Percentiles rank a stretch among this genome's conserved stretches.
phyloP scores from a whole-genome alignment of 2,329 filamentous ascomycete genomes.

The Phymatotrichopsis omnivora region DNA sequence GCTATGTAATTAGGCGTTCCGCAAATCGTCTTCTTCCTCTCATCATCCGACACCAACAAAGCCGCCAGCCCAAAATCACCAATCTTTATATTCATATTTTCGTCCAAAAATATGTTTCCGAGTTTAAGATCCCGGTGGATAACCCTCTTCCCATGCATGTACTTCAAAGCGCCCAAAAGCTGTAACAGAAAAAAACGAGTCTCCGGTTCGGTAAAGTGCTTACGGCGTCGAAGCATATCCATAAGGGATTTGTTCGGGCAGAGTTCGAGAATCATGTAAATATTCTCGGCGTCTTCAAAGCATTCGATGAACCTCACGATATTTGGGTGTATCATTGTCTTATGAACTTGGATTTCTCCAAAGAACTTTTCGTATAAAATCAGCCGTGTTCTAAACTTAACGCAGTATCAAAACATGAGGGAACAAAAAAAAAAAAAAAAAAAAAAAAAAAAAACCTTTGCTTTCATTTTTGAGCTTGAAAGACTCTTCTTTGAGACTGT shows the following conservation, averaged over 20 bases:
- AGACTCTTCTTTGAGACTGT: slow-evolving; percentile 32
- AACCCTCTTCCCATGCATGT: slow-evolving; percentile 90
- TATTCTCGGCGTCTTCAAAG: slow-evolving; percentile 79
- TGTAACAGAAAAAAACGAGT: slow-evolving; percentile 90
- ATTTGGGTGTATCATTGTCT: slow-evolving; percentile 91
- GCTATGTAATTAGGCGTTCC: slow-evolving; percentile 98
- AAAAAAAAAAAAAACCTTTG: slow-evolving; percentile 25
- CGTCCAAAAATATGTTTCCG: slow-evolving; percentile 92
- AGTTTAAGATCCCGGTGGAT: slow-evolving; percentile 97
- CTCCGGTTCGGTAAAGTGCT: slow-evolving; percentile 83
- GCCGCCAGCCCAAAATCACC: slow-evolving; percentile 95
- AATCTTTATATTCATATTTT: slow-evolving; percentile 93
- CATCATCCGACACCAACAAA: slow-evolving; percentile 78
- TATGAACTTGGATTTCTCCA: slow-evolving; percentile 90
- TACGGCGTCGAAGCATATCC: slow-evolving; percentile 70
- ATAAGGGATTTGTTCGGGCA: slow-evolving; percentile 94
- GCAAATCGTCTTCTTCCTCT: slow-evolving; percentile 86
- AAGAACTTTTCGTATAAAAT: slow-evolving; percentile 45
- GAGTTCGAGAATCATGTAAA: slow-evolving; percentile 87
- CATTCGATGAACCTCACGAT: slow-evolving; percentile 93
- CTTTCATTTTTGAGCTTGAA: slow-evolving; percentile 28
- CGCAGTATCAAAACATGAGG: too few relatives aligned
- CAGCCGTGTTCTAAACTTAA: slow-evolving; percentile 1
- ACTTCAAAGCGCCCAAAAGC: slow-evolving; percentile 93
- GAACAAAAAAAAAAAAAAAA: too few relatives aligned